Evolutionary conservation across 108 stramenopile genomes (phyloP), one percentile per base, ranked within the genome.

Genomic region (Cyclostephanos tholiformis): DNA sequence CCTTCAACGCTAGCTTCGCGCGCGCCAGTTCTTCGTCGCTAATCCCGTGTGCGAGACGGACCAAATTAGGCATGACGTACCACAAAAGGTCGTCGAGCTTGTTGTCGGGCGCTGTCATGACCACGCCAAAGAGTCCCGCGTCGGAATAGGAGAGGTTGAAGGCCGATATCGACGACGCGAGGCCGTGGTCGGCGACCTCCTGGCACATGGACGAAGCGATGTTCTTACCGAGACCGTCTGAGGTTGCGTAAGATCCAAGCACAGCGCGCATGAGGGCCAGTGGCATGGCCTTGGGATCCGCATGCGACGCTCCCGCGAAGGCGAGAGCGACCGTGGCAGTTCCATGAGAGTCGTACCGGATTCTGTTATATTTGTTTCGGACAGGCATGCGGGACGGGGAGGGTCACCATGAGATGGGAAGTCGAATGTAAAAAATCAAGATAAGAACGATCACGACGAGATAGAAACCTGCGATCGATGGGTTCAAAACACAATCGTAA

Each of bases 71-170:
- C 84, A 97, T 95, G 30, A 93, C 90, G 82, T 92, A 86, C 95
- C 92, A 97, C 76, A 97, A 85, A 58, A 85, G 53, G 80, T 97
- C 91, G 71, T 97, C 96, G 65, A 97, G 84, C 77, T 91, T 90
- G 85, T 95, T 95, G 82, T 96, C 95, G 8, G 91, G 95, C 25
- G 94, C 94, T 52, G 96, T 92, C 56, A 91, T 91, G 79, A 98
- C 96, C 14, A 98, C 77, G 43, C 98, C 99, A 76, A 99, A 98
- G 5, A 99, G 86, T 19, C 99, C 99, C 14, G 96, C 96, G 82
- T 99, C 99, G 78, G 98, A 96, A 87, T 99, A 99, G 91, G 93
- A 93, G 11, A 97, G 93, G 86, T 98, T 98, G 87, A 99, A 98
- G 22, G 97, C 95, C 65, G 84, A 85, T 85, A 93, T 84, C 23